A percentile compares a stretch with the other conserved stretches of the same genome.
Evolutionary conservation across 75 land plant genomes (phyloP).

Genomic region (Azolla pinnata): DNA sequence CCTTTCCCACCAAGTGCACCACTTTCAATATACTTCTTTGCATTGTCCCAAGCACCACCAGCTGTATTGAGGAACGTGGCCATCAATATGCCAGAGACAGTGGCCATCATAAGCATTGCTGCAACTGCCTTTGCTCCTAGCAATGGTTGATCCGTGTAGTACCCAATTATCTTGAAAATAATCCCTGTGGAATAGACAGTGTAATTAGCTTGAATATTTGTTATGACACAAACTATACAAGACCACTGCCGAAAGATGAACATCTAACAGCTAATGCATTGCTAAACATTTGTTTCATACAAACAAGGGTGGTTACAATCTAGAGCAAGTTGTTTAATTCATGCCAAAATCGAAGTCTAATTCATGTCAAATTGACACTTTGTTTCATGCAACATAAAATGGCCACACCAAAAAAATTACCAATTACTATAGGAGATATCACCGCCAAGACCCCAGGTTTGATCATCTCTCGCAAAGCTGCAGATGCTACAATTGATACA

Average conservation of each 20-base stretch:
- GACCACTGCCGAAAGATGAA: no score
- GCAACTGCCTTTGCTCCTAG: slow-evolving; percentile 98
- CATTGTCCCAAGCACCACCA: slow-evolving; percentile 99
- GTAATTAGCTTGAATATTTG: background rate
- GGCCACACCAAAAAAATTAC: no score
- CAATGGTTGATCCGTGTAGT: slow-evolving; percentile 72
- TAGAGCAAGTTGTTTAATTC: no score
- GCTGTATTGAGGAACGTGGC: slow-evolving; percentile 96
- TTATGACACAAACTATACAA: background rate
- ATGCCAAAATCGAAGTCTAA: no score
- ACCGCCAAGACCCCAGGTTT: slow-evolving; percentile 98
- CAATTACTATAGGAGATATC: slow-evolving; percentile 74
- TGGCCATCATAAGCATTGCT: slow-evolving; percentile 95
- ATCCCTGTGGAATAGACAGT: slow-evolving; percentile 43
- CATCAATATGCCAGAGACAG: slow-evolving; percentile 96
- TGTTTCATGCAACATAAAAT: no score
- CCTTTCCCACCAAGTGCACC: slow-evolving; percentile 99
- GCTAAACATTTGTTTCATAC: no score
- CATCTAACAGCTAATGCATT: no score
- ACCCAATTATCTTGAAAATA: slow-evolving; percentile 66
- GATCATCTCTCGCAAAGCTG: slow-evolving; percentile 94
- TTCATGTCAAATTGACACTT: no score
- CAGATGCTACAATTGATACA: slow-evolving; percentile 97
- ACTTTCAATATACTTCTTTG: slow-evolving; percentile 95
- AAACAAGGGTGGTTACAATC: no score